phyloP scores from a whole-genome alignment of 345 rosid genomes.

The Reutealis trisperma region DNA sequence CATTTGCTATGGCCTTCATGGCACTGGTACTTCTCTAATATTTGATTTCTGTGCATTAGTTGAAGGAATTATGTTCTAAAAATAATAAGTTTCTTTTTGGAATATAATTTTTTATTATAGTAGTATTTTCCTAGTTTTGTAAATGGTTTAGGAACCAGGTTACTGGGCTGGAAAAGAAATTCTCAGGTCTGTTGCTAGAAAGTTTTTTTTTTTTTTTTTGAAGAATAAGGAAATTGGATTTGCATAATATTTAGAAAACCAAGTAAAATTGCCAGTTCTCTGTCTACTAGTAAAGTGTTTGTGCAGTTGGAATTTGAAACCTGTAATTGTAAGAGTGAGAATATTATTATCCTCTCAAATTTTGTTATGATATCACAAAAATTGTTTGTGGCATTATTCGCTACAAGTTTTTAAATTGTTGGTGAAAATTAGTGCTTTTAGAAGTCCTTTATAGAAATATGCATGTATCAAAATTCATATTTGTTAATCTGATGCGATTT shows the following conservation, averaged over 20 bases:
- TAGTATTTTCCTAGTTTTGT: not conserved
- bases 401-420: not conserved
- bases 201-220: too few species aligned
- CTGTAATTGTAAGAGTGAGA: too few species aligned
- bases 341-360: too few species aligned
- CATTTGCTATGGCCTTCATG: constrained; percentile 88
- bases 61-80: not conserved
- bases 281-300: too few species aligned
- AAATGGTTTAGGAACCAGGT: not conserved
- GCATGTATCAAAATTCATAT: not conserved
- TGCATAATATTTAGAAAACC: too few species aligned
- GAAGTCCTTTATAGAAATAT: not conserved
- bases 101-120: not conserved
- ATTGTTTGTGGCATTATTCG: not conserved
- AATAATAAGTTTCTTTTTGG: not conserved
- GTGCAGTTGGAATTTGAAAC: too few species aligned
- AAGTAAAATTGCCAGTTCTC: too few species aligned
- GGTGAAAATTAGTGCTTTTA: not conserved
- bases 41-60: not conserved
- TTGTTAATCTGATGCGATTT: too few species aligned
- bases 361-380: not conserved
- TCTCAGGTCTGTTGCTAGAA: too few species aligned
- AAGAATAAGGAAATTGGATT: too few species aligned
- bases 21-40: constrained; percentile 51
- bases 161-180: not conserved